Evolutionary conservation across 164 flowering plant species (phyloP), one percentile per base, ranked within the genome.

Genomic region (Amborella trichopoda): DNA sequence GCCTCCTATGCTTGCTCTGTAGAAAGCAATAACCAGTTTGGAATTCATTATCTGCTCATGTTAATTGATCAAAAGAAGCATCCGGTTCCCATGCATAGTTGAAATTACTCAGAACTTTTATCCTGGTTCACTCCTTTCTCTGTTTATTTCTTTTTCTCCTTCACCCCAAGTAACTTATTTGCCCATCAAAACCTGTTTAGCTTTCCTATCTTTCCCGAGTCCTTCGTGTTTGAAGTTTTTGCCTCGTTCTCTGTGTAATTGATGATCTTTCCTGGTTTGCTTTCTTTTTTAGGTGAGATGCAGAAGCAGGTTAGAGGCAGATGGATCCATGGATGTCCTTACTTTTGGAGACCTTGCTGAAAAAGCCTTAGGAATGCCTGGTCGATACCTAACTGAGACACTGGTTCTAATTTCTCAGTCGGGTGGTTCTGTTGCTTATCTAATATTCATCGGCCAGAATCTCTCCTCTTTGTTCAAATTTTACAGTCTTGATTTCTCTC

Each of bases 341-440:
- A 57, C 59, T 21, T 63, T 57, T 32, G 67, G 62, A 22, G 55
- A 63, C 23, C 25, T 63, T 30, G 67, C 62, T 21, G 52, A 10
- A 6, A 48, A 48, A 10, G 62, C 67, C 2, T 63, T 57, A 4
- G 67, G 67, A 23, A 32, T 10, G 34, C 3, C 45, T n/a, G 63
- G 63, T 18, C 51, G 63, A 6, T 49, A 39, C 30, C 14, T 46
- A 3, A 58, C 63, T 3, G 68, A 64, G 39, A 40, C 44, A 23
- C 48, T 53, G 20, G 38, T 63, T 16, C 9, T 63, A 1, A 40
- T 63, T 38, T 28, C 67, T 6, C 67, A 63, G 23, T 57, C 54
- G 32, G 63, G 67, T 18, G 67, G 67, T 2, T 47, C 59, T 2
- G 63, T 63, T 0, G 59, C 67, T 3, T 63, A 63, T 30, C 40